Base-by-base conservation (phyloP, 306 rosid species). In the Lotus japonicus region DNA sequence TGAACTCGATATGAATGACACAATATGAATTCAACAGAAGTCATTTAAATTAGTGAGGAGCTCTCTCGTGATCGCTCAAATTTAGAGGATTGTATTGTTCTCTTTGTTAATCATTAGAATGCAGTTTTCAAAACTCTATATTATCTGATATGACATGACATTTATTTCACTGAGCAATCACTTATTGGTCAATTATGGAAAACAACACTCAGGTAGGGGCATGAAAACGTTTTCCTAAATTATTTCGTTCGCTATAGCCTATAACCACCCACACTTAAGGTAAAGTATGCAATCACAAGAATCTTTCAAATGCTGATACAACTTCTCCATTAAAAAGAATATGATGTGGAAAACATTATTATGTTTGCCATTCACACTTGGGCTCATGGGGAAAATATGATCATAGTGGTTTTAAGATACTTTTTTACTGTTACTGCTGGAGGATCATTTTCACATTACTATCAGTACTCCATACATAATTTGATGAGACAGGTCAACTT, bases 301-400 rank as follows among this genome's bases (percentile, higher is more conserved):
- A 36, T 9, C 18, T 50, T 77, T 33, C 74, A 77, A 81, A 64
- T 72, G 80, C 73, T 43, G 59, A 26, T 59, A 18, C 43, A 78
- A 66, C 70, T 51, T 42, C 77, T 44, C 70, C 74, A 62, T 61
- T 39, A 74, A 36, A 33, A 53, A 17, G 33, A 73, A 38, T 13
- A 38, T 43, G 58, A 55, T 68, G 83, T 69, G 53, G 66, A 45
- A 74, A 74, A 35, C 62, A 77, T 82, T 78, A 82, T 67, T 61
- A 39, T 70, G 83, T 52, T 82, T 74, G 59, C 83, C 83, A 70
- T 78, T 74, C 51, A 57, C 65, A 36, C 43, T 35, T 43, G 58
- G 45, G 57, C 76, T 41, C 19, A 70, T 64, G 80, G 68, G 55
- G 73, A 64, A 68, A 73, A 21, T 48, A 54, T 77, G 74, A 72